Base-by-base conservation (phyloP, 2,329 filamentous ascomycete genomes). In the Trichophyton rubrum region DNA sequence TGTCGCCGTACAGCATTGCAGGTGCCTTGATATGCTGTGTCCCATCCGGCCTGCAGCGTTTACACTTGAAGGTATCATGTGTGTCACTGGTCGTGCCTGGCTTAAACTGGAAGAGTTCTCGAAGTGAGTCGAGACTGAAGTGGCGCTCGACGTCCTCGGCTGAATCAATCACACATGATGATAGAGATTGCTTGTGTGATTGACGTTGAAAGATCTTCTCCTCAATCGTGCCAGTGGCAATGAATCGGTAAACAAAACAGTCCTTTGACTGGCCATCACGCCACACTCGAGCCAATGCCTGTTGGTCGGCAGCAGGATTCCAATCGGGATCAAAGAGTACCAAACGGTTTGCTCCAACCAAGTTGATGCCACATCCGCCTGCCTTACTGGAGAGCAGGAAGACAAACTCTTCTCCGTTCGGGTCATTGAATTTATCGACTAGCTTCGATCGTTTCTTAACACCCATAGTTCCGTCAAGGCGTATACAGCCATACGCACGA, bases 201-300 rank as follows among this genome's bases (percentile, higher is more conserved):
- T 99, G 93, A 8, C 95, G 87, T 74, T 99, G 93, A 77, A 99
- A 99, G 67, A 99, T 96, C 77, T 99, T 99, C 74, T 99, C 93
- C 71, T 99, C 93, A 63, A 99, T 99, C 0, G 91, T 96, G 3
- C 93, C 93, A 0, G 95, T 97, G 0, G 91, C 89, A 68, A 99
- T 99, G 76, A 99, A 99, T n/a, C 93, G 88, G 73, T 99, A 99
- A 15, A 99, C 93, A 68, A 99, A 99, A 70, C 93, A 99, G 70
- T 99, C 93, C 71, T 99, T 99, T 80, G 95, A 97, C 74, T 99
- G 93, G 0, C 93, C 93, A 68, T 99, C 93, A 79, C 93, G 89
- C 93, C 93, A 99, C 20, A 99, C 93, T 78, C 93, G 88, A 40
- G 93, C 93, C 33, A 99, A 82, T 3, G 93, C 93, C 76, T 99